Evolutionary conservation across 345 rosid species (phyloP).

Genomic region (Triadica sebifera): DNA sequence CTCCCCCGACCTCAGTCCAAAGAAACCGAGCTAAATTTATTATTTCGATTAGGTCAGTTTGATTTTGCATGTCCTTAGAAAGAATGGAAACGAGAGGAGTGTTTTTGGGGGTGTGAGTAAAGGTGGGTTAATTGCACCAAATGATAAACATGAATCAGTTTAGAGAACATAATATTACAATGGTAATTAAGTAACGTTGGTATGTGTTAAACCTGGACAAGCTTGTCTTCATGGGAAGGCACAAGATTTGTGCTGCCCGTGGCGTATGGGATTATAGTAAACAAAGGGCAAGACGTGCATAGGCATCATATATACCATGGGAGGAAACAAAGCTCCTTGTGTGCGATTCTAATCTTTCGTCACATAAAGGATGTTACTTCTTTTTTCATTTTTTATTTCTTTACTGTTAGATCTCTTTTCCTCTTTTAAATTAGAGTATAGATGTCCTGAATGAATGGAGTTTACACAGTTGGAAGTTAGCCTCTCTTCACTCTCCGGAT

Average conservation of each 20-base stretch:
- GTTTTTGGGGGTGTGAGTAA: slow-evolving; percentile 43
- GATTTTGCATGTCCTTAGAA: neutral
- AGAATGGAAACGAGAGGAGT: slow-evolving; percentile 28
- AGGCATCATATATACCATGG: slow-evolving; percentile 23
- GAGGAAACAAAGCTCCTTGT: slow-evolving; percentile 8
- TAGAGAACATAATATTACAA: slow-evolving; percentile 10
- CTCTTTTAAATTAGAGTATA: no score
- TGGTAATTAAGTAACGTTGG: slow-evolving; percentile 16
- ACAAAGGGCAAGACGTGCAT: slow-evolving; percentile 44
- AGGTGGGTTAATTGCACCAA: neutral
- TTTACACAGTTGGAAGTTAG: neutral
- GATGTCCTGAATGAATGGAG: neutral
- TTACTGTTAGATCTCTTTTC: no score
- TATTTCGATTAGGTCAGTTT: no score
- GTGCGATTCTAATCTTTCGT: slow-evolving; percentile 7
- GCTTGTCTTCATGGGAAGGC: slow-evolving; percentile 42
- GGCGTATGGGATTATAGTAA: slow-evolving; percentile 59
- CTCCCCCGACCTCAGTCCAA: no score
- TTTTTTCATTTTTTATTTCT: neutral
- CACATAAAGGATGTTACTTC: neutral
- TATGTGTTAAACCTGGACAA: slow-evolving; percentile 3
- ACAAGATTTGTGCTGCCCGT: slow-evolving; percentile 85
- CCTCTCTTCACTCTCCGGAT: no score
- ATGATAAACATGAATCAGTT: neutral
- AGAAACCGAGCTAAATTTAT: no score